Evolutionary conservation across 1,284 basidiomycete genomes (phyloP).

Genomic region (Tranzscheliella williamsii): DNA sequence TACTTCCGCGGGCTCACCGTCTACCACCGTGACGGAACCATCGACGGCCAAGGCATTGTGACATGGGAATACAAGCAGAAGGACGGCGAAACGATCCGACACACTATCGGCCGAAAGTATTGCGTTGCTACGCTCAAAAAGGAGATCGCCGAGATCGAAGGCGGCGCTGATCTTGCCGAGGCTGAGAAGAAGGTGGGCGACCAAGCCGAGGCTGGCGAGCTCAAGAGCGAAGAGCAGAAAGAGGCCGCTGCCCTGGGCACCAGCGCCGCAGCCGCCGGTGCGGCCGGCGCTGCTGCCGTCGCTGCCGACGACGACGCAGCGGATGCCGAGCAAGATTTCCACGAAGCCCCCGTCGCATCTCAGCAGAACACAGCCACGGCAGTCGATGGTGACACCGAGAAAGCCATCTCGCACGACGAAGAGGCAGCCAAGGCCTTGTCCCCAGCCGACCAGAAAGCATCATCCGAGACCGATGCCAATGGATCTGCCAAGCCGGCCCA

Average conservation of each 20-base stretch:
- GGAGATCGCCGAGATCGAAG: conserved; percentile 51
- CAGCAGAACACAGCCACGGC: conserved; percentile 13
- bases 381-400: conserved; percentile 26
- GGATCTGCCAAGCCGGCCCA: conserved; percentile 7
- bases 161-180: conserved; percentile 8
- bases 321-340: conserved; percentile 18
- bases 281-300: conserved; percentile 12
- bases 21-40: conserved; percentile 59
- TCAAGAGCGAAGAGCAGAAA: conserved; percentile 4
- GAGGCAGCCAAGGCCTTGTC: conserved; percentile 12
- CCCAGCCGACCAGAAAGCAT: conserved; percentile 1
- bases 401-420: conserved; percentile 36
- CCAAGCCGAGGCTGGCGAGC: conserved; percentile 10
- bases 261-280: conserved; percentile 11
- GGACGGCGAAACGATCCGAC: conserved; percentile 45
- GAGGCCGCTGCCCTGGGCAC: conserved; percentile 7
- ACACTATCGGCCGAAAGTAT: conserved; percentile 47
- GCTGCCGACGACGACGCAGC: conserved; percentile 10
- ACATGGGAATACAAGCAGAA: conserved; percentile 57
- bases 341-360: conserved; percentile 36
- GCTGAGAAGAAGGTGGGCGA: conserved; percentile 19
- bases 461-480: conserved; percentile 3
- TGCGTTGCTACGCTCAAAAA: conserved; percentile 45
- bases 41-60: conserved; percentile 56
- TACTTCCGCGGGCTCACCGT: conserved; percentile 55